Evolutionary conservation across 257 asterid species (phyloP).

Genomic region (Misopates orontium): DNA sequence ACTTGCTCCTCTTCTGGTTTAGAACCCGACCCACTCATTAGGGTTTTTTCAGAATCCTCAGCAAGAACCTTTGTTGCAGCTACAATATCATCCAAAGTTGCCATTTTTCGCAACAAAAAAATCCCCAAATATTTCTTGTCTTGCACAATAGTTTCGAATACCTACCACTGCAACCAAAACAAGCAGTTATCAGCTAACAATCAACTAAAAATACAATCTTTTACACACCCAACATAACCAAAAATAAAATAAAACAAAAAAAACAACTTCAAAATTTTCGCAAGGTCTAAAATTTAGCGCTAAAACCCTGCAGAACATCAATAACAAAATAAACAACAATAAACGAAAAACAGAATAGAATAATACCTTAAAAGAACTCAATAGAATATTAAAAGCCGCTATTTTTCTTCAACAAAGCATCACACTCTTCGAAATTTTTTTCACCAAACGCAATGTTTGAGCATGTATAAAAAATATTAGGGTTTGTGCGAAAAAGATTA

Average conservation of each 20-base stretch:
- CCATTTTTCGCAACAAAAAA: conserved; percentile 24
- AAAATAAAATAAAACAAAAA: not conserved
- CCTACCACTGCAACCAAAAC: conserved; percentile 6
- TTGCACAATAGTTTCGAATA: not conserved
- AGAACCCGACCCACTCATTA: conserved; percentile 18
- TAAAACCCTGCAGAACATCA: too few species aligned
- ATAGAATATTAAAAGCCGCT: too few species aligned
- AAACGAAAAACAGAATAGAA: too few species aligned
- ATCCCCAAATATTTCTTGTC: not conserved
- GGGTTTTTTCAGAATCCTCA: conserved; percentile 23
- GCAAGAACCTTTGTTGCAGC: conserved; percentile 23
- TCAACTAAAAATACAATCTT: not conserved
- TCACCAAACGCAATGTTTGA: not conserved
- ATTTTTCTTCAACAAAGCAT: not conserved
- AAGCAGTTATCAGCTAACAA: too few species aligned
- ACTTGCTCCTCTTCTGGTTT: not conserved
- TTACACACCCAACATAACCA: not conserved
- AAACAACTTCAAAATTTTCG: not conserved
- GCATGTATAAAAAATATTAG: conserved; percentile 19
- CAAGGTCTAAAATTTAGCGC: too few species aligned
- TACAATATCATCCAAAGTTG: conserved; percentile 21
- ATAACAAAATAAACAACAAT: too few species aligned
- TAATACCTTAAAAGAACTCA: too few species aligned
- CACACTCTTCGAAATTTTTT: not conserved
- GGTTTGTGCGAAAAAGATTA: conserved; percentile 28